Conservation (phyloP, 768 basidiomycete species). For the Mycena chlorophos region DNA sequence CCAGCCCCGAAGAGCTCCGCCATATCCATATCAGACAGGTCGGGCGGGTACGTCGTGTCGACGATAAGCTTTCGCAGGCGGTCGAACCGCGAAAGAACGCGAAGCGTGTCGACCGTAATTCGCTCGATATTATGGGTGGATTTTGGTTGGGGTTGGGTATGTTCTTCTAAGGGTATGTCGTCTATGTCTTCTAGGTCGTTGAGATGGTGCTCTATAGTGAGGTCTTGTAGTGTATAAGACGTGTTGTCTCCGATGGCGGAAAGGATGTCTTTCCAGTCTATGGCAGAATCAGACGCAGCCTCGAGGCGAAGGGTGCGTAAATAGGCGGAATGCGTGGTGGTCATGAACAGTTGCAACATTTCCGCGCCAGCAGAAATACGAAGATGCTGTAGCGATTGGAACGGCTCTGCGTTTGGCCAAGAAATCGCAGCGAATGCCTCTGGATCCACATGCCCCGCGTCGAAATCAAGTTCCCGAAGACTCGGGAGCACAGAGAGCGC, state of each 20-base stretch:
- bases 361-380: conserved; percentile 40
- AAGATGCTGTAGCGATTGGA: conserved; percentile 40
- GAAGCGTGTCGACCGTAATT: conserved; percentile 35
- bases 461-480: conserved; percentile 44
- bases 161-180: conserved; percentile 21
- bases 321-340: conserved; percentile 31
- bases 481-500: conserved; percentile 38
- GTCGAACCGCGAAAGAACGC: conserved; percentile 35
- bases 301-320: conserved; percentile 43
- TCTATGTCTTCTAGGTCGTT: conserved; percentile 29
- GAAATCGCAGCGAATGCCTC: conserved; percentile 26
- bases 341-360: conserved; percentile 37
- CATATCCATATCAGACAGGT: conserved; percentile 40
- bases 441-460: conserved; percentile 39
- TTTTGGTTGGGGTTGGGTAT: conserved; percentile 20
- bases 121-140: conserved; percentile 15
- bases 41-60: conserved; percentile 41
- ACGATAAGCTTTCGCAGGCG: conserved; percentile 37
- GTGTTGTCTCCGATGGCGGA: conserved; percentile 29
- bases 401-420: conserved; percentile 23
- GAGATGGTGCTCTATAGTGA: conserved; percentile 46
- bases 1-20: conserved; percentile 33
- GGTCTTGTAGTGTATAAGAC: conserved; percentile 32
- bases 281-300: conserved; percentile 21
- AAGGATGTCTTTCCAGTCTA: conserved; percentile 39